A percentile compares a stretch with the other conserved stretches of the same genome.
Evolutionary conservation across 2,329 filamentous ascomycete species (phyloP).

Genomic region (Botryotinia calthae): DNA sequence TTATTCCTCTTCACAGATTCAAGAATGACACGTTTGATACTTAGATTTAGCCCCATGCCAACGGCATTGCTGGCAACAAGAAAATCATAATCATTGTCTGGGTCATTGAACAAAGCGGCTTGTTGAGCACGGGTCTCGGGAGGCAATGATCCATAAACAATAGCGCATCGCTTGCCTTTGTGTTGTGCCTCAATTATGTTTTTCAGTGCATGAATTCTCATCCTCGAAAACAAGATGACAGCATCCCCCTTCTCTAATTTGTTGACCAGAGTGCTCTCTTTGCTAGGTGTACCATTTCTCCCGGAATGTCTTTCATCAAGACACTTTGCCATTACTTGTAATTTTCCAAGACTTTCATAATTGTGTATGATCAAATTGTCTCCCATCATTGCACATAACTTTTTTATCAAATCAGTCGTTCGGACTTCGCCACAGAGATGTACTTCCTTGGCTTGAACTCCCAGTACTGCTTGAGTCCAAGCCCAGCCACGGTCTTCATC

Average conservation of each 20-base stretch:
- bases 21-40: slow-evolving; percentile 87
- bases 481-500: slow-evolving; percentile 80
- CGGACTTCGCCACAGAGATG: slow-evolving; percentile 92
- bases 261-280: background rate
- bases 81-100: slow-evolving; percentile 91
- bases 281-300: slow-evolving; percentile 44
- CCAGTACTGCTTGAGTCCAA: slow-evolving; percentile 89
- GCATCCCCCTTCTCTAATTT: slow-evolving; percentile 75
- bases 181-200: slow-evolving; percentile 64
- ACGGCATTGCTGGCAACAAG: slow-evolving; percentile 94
- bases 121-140: slow-evolving; percentile 92
- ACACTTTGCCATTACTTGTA: slow-evolving; percentile 63
- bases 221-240: slow-evolving; percentile 79
- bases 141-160: slow-evolving; percentile 88
- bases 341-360: slow-evolving; percentile 79
- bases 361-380: slow-evolving; percentile 78
- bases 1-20: slow-evolving; percentile 74
- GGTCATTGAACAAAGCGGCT: slow-evolving; percentile 90
- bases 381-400: slow-evolving; percentile 74
- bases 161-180: slow-evolving; percentile 79
- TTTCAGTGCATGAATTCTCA: slow-evolving; percentile 79
- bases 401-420: slow-evolving; percentile 72
- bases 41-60: slow-evolving; percentile 94
- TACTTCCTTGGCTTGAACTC: slow-evolving; percentile 81
- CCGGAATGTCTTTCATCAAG: background rate